Conservation (phyloP, 192 early-diverging fungal genomes). For the Lunasporangiospora selenospora region DNA sequence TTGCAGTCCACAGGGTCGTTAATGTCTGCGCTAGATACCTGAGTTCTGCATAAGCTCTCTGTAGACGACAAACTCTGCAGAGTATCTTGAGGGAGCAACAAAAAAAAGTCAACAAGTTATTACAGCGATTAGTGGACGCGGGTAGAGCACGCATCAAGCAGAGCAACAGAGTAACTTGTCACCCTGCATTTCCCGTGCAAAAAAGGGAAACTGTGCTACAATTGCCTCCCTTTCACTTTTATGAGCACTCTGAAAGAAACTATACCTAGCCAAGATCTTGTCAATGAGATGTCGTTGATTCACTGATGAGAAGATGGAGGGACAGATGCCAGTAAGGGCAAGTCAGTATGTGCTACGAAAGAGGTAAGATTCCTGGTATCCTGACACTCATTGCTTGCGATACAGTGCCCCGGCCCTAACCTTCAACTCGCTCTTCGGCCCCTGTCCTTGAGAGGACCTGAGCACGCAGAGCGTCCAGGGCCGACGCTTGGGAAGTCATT, state of each 20-base stretch:
- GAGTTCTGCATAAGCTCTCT: conserved; percentile 79
- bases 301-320: conserved; percentile 57
- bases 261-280: conserved; percentile 85
- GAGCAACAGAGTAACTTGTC: too few relatives aligned
- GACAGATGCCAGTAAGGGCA: background rate
- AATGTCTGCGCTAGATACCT: conserved; percentile 49
- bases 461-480: conserved; percentile 53
- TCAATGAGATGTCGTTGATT: conserved; percentile 93
- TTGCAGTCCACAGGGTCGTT: too few relatives aligned
- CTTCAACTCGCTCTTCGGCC: conserved; percentile 71
- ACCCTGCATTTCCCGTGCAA: too few relatives aligned
- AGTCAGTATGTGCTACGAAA: background rate
- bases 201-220: too few relatives aligned
- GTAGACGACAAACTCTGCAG: conserved; percentile 85
- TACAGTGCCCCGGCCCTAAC: too few relatives aligned
- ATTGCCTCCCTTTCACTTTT: too few relatives aligned
- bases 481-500: conserved; percentile 39
- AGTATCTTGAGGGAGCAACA: conserved; percentile 61
- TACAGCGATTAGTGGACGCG: too few relatives aligned
- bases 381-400: too few relatives aligned
- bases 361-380: too few relatives aligned
- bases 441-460: conserved; percentile 52
- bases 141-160: too few relatives aligned
- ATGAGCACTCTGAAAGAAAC: too few relatives aligned
- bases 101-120: too few relatives aligned